Evolutionary conservation across 148 eudicot genomes (phyloP).

Genomic region (Persicaria maculosa): DNA sequence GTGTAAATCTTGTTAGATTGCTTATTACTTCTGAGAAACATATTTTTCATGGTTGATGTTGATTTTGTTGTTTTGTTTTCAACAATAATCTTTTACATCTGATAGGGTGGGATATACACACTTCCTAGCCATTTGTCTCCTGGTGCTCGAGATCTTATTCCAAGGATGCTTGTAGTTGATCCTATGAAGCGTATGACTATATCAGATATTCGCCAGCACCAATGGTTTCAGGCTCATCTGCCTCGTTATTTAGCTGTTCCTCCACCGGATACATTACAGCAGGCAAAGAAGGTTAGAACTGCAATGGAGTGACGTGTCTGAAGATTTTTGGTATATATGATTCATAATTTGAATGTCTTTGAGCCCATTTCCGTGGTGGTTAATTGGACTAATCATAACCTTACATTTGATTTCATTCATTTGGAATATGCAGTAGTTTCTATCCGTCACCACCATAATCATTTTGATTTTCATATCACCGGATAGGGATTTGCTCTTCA

Average conservation of each 20-base stretch:
- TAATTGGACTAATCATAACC: background rate
- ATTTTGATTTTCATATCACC: background rate
- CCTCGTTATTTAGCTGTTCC: slow-evolving; percentile 95
- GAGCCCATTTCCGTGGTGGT: background rate
- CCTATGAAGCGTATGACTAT: slow-evolving; percentile 91
- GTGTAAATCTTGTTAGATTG: background rate
- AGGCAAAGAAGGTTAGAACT: slow-evolving; percentile 72
- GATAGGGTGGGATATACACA: slow-evolving; percentile 91
- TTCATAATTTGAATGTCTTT: background rate
- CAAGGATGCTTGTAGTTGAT: slow-evolving; percentile 95
- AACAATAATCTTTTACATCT: background rate
- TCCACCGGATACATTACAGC: slow-evolving; percentile 90
- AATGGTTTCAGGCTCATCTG: slow-evolving; percentile 92
- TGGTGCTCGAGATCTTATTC: slow-evolving; percentile 87
- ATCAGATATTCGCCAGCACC: slow-evolving; percentile 80
- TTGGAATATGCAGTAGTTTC: background rate
- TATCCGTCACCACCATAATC: background rate
- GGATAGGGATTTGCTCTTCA: background rate
- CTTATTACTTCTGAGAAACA: background rate
- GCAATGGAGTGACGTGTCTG: background rate
- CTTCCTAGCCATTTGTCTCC: slow-evolving; percentile 93
- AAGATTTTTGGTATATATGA: background rate
- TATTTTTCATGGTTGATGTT: background rate
- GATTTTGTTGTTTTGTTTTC: background rate
- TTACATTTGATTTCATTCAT: background rate